These are phyloP conservation scores for Colletotrichum navitas DNA, from an alignment of 2,329 filamentous ascomycete species.

Conservation along the genomic window DNA sequence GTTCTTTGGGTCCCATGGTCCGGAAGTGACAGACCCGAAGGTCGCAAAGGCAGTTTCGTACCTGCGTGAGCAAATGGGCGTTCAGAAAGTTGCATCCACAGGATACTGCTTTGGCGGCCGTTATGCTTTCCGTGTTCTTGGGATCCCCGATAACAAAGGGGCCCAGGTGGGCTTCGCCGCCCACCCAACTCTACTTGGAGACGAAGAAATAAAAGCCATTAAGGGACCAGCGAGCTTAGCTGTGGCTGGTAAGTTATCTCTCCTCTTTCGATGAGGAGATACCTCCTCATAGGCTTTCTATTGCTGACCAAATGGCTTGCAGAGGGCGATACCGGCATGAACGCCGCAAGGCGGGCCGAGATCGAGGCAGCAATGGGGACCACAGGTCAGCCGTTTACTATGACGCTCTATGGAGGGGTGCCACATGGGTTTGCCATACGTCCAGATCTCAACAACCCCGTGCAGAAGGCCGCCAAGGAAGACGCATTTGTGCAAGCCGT, in stretches of 20 bases:
- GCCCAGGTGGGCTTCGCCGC: conserved; percentile 72
- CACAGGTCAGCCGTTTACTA: conserved; percentile 26
- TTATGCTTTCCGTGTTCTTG: conserved; percentile 65
- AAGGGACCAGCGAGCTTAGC: conserved; percentile 70
- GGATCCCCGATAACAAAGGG: conserved; percentile 56
- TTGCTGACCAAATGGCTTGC: conserved; percentile 7
- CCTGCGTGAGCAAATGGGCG: conserved; percentile 60
- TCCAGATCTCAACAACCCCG: conserved; percentile 64
- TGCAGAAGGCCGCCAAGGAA: conserved; percentile 79
- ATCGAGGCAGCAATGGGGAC: conserved; percentile 23
- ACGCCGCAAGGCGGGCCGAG: conserved; percentile 61
- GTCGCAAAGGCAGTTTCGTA: conserved; percentile 59
- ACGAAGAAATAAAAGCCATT: conserved; percentile 70
- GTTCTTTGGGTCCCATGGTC: conserved; percentile 57
- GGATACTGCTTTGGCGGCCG: conserved; percentile 78
- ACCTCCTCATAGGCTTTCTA: background rate
- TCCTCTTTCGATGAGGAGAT: fast-evolving
- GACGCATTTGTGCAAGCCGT: conserved; percentile 82
- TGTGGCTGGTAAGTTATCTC: conserved; percentile 63
- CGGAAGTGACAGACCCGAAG: conserved; percentile 58
- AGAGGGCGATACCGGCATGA: conserved; percentile 72
- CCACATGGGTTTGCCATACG: conserved; percentile 81
- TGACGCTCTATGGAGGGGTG: conserved; percentile 72
- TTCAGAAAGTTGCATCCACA: conserved; percentile 65
- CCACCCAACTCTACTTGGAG: conserved; percentile 72